These are phyloP conservation scores for Citrus trifoliata DNA, from an alignment of 345 rosid genomes.

Conservation along the genomic window DNA sequence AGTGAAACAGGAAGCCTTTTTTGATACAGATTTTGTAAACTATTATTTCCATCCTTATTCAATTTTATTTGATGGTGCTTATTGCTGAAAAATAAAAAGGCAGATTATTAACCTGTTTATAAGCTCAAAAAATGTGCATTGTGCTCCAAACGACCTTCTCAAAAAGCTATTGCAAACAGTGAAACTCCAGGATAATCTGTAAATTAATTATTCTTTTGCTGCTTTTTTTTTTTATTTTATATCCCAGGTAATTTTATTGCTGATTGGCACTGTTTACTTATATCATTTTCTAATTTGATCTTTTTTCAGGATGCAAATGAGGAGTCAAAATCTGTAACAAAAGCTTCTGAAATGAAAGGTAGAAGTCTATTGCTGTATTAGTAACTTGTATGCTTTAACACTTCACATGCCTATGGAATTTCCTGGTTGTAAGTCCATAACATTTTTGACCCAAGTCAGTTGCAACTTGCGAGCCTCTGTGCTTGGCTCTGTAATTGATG, in stretches of 20 bases:
- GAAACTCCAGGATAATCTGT: background rate
- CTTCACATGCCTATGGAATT: background rate
- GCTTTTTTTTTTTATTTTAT: background rate
- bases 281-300: background rate
- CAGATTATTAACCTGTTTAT: background rate
- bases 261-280: background rate
- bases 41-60: background rate
- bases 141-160: background rate
- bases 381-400: background rate
- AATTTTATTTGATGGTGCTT: background rate
- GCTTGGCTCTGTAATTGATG: background rate
- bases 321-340: constrained; percentile 90
- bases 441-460: background rate
- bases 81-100: background rate
- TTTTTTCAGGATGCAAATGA: constrained; percentile 81
- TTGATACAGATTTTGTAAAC: background rate
- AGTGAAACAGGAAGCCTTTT: background rate
- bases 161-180: background rate
- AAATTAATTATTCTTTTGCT: background rate
- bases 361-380: background rate
- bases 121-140: background rate
- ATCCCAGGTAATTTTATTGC: background rate
- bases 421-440: background rate
- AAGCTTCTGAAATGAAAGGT: constrained; percentile 96
- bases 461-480: background rate